These are phyloP conservation scores for Phaeosphaeriaceae sp. DNA, from an alignment of 2,329 filamentous ascomycete genomes.

Conservation along the genomic window DNA sequence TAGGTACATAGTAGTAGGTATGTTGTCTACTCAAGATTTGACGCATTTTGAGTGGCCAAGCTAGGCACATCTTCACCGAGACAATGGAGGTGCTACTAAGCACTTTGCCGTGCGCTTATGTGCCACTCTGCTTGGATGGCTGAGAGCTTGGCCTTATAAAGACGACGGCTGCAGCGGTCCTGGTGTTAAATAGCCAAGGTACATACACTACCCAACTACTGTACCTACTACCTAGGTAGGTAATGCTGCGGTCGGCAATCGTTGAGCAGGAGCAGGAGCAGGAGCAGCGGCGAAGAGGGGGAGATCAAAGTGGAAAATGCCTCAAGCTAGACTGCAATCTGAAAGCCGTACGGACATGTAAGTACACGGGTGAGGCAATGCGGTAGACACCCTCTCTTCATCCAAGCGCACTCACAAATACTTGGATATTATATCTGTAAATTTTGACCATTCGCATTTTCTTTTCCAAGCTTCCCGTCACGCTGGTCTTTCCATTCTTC, in stretches of 20 bases:
- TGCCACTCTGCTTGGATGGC: conserved; percentile 1
- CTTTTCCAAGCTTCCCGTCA: no score
- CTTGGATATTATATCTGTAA: background rate
- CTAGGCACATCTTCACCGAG: no score
- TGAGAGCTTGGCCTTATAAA: conserved; percentile 4
- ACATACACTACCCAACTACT: no score
- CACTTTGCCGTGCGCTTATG: conserved; percentile 11
- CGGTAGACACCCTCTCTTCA: conserved; percentile 1
- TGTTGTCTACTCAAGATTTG: no score
- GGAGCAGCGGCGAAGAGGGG: background rate
- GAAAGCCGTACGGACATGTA: conserved; percentile 5
- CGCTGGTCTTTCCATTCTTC: no score
- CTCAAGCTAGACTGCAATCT: conserved; percentile 13
- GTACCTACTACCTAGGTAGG: background rate
- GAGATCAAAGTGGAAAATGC: conserved; percentile 11
- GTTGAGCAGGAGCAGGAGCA: background rate
- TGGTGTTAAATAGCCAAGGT: background rate
- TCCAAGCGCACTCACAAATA: conserved; percentile 4
- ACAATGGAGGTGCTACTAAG: conserved; percentile 3
- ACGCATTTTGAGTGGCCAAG: no score
- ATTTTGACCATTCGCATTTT: no score
- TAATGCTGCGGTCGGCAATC: conserved; percentile 7
- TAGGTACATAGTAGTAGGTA: no score
- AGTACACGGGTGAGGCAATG: conserved; percentile 12
- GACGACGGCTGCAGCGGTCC: conserved; percentile 8